A percentile compares a stretch with the other conserved stretches of the same genome.
phyloP scores from a whole-genome alignment of 345 rosid species.

The Reutealis trisperma region DNA sequence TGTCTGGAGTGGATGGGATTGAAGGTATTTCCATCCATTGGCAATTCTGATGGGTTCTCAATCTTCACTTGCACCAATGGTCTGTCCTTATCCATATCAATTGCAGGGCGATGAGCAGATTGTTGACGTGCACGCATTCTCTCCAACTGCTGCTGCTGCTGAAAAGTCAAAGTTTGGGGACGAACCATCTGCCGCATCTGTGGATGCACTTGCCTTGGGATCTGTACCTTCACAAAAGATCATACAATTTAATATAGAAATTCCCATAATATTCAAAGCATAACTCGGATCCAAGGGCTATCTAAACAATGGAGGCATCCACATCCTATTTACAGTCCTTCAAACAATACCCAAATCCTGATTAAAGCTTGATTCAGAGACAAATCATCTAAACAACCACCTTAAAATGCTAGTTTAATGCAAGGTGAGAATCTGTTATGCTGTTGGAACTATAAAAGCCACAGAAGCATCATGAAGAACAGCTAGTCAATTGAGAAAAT shows the following conservation, averaged over 20 bases:
- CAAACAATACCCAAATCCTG: background rate
- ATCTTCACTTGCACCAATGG: slow-evolving; percentile 75
- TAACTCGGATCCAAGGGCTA: background rate
- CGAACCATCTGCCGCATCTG: slow-evolving; percentile 78
- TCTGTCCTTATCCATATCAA: slow-evolving; percentile 76
- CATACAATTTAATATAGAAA: background rate
- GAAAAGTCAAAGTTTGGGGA: slow-evolving; percentile 50
- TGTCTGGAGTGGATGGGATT: slow-evolving; percentile 56
- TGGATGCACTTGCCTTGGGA: slow-evolving; percentile 66
- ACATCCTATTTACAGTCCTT: background rate
- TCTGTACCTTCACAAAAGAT: slow-evolving; percentile 43
- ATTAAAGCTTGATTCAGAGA: background rate
- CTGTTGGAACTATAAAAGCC: background rate
- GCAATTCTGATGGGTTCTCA: slow-evolving; percentile 69
- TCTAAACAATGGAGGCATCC: background rate
- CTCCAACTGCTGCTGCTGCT: slow-evolving; percentile 64
- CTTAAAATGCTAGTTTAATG: background rate
- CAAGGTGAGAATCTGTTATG: background rate
- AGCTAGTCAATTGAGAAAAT: background rate
- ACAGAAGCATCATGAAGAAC: background rate
- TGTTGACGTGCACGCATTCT: slow-evolving; percentile 61
- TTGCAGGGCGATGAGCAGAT: slow-evolving; percentile 55
- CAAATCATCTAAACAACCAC: background rate
- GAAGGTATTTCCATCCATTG: slow-evolving; percentile 60
- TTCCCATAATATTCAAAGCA: background rate